Base-by-base conservation (phyloP, 805 yeast genomes). In the Pichia phayaonensis region DNA sequence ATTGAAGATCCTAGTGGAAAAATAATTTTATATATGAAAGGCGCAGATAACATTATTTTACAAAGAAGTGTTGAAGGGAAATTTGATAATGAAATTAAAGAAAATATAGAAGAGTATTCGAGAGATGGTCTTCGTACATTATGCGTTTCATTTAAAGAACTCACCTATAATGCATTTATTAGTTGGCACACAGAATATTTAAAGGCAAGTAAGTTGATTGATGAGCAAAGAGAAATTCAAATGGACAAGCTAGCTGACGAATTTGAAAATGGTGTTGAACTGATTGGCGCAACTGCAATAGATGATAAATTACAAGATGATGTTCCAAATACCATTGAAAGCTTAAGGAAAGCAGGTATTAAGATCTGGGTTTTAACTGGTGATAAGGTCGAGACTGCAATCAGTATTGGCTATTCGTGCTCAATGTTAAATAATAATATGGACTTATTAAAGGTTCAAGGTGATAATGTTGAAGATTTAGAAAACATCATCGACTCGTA, bases 291-390 rank as follows among this genome's bases (percentile, higher is more conserved):
- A 22, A 86, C 94, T 18, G 94, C 90, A 13, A 85, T 86, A 61
- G 94, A 86, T 63, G 94, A 86, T 61, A 72, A 85, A 57, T 72
- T 86, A 45, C 94, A 86, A 63, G 81, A 78, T 40, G 90, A 89
- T 52, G 94, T 86, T 21, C 90, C 92, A 0, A 83, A 80, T 47
- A 73, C 92, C 1, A 86, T 86, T 58, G 76, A 83, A 16, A 63
- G 80, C 40, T 71, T 86, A 46, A 79, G 81, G 7, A 70, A 75
- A 45, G 92, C 90, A 0, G 94, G 94, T 45, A 81, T 86, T 59
- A 86, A 86, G 64, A 70, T 86, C 45, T 86, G 94, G 94, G 90
- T 86, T 48, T 72, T 86, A 29, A 86, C 94, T 11, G 94, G 94
- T 56, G 94, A 86, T 66, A 80, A 83, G 63, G 80, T 86, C 47